phyloP scores from a whole-genome alignment of 1,139 yeast species.

The Arxiozyma bovina region DNA sequence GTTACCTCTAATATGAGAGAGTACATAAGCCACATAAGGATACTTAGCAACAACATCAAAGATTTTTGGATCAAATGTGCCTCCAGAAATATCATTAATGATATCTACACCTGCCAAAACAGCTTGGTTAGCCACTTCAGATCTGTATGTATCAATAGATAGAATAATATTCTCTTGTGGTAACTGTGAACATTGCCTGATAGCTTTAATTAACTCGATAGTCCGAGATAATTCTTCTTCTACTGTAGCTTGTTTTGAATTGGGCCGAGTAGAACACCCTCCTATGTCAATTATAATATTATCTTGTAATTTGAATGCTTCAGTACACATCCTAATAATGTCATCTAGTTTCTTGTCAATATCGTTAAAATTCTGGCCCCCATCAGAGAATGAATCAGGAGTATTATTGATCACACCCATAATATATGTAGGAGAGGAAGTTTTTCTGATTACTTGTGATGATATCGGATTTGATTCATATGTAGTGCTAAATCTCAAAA shows the following conservation, averaged over 20 bases:
- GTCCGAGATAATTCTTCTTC: conserved; percentile 59
- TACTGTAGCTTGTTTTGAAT: conserved; percentile 49
- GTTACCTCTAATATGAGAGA: conserved; percentile 81
- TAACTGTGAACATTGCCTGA: conserved; percentile 41
- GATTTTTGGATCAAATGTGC: conserved; percentile 50
- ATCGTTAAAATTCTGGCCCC: conserved; percentile 41
- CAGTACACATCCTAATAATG: conserved; percentile 40
- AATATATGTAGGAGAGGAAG: conserved; percentile 32
- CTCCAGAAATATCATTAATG: conserved; percentile 86
- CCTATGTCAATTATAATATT: conserved; percentile 73
- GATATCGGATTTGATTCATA: conserved; percentile 9
- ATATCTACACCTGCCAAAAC: conserved; percentile 78
- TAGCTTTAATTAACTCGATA: conserved; percentile 56
- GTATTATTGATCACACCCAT: conserved; percentile 90
- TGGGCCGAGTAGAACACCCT: conserved; percentile 88
- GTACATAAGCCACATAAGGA: conserved; percentile 62
- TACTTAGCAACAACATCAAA: conserved; percentile 57
- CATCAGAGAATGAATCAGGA: conserved; percentile 95
- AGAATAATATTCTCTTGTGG: conserved; percentile 39
- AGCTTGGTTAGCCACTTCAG: conserved; percentile 62
- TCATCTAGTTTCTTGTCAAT: conserved; percentile 35
- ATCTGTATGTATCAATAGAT: conserved; percentile 79
- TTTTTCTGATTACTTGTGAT: conserved; percentile 15
- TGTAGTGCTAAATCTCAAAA: conserved; percentile 19
- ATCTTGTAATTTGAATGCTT: conserved; percentile 61